Conservation (phyloP, 345 rosid genomes). For the Viola odorata region DNA sequence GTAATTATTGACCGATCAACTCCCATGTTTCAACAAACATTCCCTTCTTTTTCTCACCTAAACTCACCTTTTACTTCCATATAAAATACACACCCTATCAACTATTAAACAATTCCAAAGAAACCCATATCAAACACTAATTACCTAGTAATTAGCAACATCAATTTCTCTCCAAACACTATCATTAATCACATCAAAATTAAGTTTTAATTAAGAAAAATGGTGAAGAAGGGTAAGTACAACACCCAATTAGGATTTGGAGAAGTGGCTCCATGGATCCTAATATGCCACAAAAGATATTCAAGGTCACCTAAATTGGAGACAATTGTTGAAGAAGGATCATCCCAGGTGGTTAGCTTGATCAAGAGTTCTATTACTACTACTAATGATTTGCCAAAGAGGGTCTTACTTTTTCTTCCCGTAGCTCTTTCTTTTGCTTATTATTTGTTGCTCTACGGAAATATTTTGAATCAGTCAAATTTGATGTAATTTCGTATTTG, state of each 20-base stretch:
- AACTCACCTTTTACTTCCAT: too few relatives aligned
- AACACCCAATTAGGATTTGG: background rate
- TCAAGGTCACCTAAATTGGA: background rate
- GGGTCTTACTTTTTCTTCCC: background rate
- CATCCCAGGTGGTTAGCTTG: background rate
- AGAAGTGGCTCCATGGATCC: background rate
- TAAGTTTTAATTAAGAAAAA: background rate
- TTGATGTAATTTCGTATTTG: too few relatives aligned
- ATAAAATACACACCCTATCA: too few relatives aligned
- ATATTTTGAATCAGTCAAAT: background rate
- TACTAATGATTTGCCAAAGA: background rate
- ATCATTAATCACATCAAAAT: too few relatives aligned
- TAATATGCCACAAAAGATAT: background rate
- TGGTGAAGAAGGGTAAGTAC: slow-evolving; percentile 15
- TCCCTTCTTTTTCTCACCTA: too few relatives aligned
- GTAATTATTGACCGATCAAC: too few relatives aligned
- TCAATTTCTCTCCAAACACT: too few relatives aligned
- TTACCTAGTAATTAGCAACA: background rate
- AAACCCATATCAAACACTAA: too few relatives aligned
- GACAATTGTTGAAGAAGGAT: background rate
- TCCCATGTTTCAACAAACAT: too few relatives aligned
- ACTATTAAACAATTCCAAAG: too few relatives aligned
- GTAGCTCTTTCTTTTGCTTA: background rate
- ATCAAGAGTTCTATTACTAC: background rate
- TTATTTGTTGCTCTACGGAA: background rate